Evolutionary conservation across 2,329 filamentous ascomycete species (phyloP).

Genomic region (Zalaria sp.): DNA sequence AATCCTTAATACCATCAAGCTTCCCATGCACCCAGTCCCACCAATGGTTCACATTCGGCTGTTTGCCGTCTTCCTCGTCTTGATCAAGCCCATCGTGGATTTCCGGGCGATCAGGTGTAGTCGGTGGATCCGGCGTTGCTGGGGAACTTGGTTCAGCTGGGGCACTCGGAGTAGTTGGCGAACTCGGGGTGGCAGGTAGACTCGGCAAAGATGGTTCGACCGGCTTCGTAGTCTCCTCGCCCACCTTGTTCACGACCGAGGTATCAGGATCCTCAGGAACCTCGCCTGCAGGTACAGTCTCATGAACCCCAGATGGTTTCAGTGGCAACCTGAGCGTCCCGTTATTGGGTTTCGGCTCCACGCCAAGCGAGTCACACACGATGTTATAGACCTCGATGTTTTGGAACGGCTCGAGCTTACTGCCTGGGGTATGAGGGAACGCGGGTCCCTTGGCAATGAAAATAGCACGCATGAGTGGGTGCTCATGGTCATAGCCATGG

Average conservation of each 20-base stretch:
- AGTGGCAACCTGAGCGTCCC: conserved; percentile 68
- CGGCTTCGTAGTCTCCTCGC: conserved; percentile 5
- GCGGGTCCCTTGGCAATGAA: conserved; percentile 87
- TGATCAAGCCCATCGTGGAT: conserved; percentile 5
- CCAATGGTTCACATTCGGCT: conserved; percentile 11
- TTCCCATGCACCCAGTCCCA: conserved; percentile 18
- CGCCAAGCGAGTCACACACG: conserved; percentile 70
- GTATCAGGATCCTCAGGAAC: conserved; percentile 10
- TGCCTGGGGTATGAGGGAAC: conserved; percentile 75
- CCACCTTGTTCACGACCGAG: neutral
- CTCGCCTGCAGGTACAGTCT: conserved; percentile 6
- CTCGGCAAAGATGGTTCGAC: neutral
- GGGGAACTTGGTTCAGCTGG: neutral
- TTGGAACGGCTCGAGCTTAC: conserved; percentile 69
- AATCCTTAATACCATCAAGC: conserved; percentile 17
- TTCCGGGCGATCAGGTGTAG: conserved; percentile 1
- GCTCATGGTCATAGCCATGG: conserved; percentile 89
- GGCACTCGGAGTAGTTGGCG: neutral
- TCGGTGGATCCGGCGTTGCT: neutral
- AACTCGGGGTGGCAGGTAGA: conserved; percentile 1
- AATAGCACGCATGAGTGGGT: conserved; percentile 91
- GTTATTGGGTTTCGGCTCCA: conserved; percentile 67
- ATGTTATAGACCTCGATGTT: conserved; percentile 95
- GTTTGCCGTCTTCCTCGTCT: conserved; percentile 8
- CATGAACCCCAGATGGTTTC: conserved; percentile 47